These are phyloP conservation scores for Phallus indusiatus DNA, from an alignment of 768 basidiomycete species.

Conservation along the genomic window DNA sequence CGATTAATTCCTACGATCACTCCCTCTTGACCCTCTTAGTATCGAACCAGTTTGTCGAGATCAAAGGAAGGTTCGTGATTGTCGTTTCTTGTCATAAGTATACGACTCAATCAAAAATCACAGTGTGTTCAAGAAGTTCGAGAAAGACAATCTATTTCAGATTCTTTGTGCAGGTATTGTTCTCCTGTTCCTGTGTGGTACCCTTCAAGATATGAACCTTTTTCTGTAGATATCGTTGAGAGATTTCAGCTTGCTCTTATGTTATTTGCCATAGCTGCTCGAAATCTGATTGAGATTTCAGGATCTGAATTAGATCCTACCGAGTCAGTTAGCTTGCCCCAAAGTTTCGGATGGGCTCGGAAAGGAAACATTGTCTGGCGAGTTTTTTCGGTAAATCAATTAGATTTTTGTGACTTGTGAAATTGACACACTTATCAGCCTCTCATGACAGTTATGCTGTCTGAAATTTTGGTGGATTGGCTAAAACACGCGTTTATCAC, in stretches of 20 bases:
- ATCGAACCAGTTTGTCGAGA: slow-evolving; percentile 98
- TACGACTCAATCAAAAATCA: neutral
- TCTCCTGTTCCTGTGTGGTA: neutral
- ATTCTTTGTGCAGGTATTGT: slow-evolving; percentile 87
- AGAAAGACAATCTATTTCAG: slow-evolving; percentile 97
- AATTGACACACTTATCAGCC: slow-evolving; percentile 42
- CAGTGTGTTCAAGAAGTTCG: slow-evolving; percentile 96
- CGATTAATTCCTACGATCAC: slow-evolving; percentile 96
- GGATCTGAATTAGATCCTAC: slow-evolving; percentile 81
- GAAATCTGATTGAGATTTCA: slow-evolving; percentile 90
- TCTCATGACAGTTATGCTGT: slow-evolving; percentile 79
- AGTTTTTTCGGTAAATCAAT: slow-evolving; percentile 70
- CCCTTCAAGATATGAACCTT: neutral
- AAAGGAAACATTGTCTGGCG: slow-evolving; percentile 77
- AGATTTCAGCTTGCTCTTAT: slow-evolving; percentile 88
- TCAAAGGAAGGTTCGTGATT: slow-evolving; percentile 59
- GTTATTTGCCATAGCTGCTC: slow-evolving; percentile 83
- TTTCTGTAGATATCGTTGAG: slow-evolving; percentile 80
- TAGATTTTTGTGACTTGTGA: neutral
- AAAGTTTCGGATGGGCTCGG: slow-evolving; percentile 77
- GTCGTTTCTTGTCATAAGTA: neutral
- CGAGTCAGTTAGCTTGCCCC: slow-evolving; percentile 65
- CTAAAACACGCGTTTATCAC: slow-evolving; percentile 99
- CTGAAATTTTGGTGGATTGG: slow-evolving; percentile 96
- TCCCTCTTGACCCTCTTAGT: slow-evolving; percentile 88